Evolutionary conservation across 352 stramenopile species (phyloP).

Genomic region (Globisporangium camurandrum): DNA sequence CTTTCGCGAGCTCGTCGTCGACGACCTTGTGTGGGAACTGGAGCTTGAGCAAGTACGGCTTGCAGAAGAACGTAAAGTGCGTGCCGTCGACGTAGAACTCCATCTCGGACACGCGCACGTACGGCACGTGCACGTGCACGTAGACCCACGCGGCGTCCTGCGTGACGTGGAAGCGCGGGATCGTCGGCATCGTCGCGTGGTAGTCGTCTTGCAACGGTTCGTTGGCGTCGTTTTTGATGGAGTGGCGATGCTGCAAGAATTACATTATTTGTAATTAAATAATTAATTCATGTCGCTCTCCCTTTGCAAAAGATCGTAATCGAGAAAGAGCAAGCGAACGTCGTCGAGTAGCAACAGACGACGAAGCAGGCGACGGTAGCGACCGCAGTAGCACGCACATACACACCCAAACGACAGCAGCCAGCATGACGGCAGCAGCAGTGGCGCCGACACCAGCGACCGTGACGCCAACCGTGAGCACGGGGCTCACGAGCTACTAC

Average conservation of each 20-base stretch:
- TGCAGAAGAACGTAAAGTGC: constrained; percentile 94
- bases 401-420: neutral
- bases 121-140: constrained; percentile 85
- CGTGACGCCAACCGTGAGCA: constrained; percentile 27
- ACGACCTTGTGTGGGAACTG: constrained; percentile 86
- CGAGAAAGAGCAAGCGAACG: no score
- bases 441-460: constrained; percentile 31
- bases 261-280: no score
- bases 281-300: no score
- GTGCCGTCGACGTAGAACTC: constrained; percentile 87
- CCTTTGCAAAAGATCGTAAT: no score
- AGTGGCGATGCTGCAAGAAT: neutral
- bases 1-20: constrained; percentile 87
- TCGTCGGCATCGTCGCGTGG: constrained; percentile 48
- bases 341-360: neutral
- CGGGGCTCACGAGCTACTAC: constrained; percentile 88
- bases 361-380: neutral
- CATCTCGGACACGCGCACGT: constrained; percentile 89
- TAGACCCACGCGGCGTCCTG: constrained; percentile 80
- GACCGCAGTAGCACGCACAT: constrained; percentile 2
- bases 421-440: constrained; percentile 20
- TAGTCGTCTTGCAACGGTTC: no score
- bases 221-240: neutral
- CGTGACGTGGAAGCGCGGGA: constrained; percentile 75
- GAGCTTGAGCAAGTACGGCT: constrained; percentile 96